Conservation (phyloP, 73 alveolate genomes). For the Paramecium sonneborni region DNA sequence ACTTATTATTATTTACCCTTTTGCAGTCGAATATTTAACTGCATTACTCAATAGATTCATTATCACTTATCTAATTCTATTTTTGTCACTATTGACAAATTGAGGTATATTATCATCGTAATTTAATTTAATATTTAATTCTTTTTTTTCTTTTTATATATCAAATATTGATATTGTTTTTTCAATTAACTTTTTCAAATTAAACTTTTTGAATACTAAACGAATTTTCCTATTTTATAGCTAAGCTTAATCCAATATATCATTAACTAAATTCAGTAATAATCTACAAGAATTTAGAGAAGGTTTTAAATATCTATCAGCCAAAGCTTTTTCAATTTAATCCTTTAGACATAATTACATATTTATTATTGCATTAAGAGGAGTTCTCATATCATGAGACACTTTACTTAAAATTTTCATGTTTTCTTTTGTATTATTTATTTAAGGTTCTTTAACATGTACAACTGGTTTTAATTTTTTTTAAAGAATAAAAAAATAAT, state of each 20-base stretch:
- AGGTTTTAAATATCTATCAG: conserved; percentile 56
- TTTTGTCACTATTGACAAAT: conserved; percentile 45
- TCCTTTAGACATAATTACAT: conserved; percentile 45
- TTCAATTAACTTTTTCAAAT: conserved; percentile 55
- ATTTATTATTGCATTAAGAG: conserved; percentile 52
- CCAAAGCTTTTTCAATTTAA: not conserved
- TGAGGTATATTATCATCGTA: not conserved
- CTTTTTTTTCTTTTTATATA: conserved; percentile 33
- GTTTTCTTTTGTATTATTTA: not conserved
- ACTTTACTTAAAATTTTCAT: conserved; percentile 43
- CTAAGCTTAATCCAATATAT: conserved; percentile 63
- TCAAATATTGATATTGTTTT: conserved; percentile 53
- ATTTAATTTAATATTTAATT: conserved; percentile 32
- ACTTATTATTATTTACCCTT: conserved; percentile 15
- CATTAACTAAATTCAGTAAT: conserved; percentile 64
- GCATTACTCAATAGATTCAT: conserved; percentile 69
- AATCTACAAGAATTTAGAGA: conserved; percentile 64
- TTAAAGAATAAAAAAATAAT: not conserved
- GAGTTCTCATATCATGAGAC: conserved; percentile 67
- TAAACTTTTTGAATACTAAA: conserved; percentile 47
- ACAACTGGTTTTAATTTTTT: not conserved
- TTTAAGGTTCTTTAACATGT: not conserved
- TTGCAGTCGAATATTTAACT: conserved; percentile 50
- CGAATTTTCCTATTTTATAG: conserved; percentile 45
- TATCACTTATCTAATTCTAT: conserved; percentile 61